Conservation (phyloP, 345 rosid species). For the Cochlearia excelsa region DNA sequence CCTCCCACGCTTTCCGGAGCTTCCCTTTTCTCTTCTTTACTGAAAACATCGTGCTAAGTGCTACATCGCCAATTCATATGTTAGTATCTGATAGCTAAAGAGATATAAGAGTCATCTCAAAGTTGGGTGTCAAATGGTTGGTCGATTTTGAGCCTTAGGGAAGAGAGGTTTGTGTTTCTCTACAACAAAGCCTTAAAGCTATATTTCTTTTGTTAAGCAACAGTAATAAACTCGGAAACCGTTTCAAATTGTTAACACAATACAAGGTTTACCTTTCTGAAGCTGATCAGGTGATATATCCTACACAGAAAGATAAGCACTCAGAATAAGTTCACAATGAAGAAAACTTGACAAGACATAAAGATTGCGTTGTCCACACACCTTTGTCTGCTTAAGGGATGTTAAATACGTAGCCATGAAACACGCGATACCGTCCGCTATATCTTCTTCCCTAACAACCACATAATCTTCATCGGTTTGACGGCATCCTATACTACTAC, state of each 20-base stretch:
- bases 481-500: constrained; percentile 13
- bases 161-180: too few relatives aligned
- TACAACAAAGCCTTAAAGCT: neutral
- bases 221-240: neutral
- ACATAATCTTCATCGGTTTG: constrained; percentile 67
- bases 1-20: constrained; percentile 91
- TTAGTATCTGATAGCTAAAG: neutral
- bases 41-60: constrained; percentile 77
- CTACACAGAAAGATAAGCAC: constrained; percentile 40
- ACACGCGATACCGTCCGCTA: constrained; percentile 79
- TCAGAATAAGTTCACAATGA: neutral
- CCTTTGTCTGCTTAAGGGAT: constrained; percentile 82
- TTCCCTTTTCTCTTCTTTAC: constrained; percentile 72
- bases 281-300: constrained; percentile 78
- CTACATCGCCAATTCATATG: constrained; percentile 34
- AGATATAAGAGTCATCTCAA: neutral
- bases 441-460: constrained; percentile 81
- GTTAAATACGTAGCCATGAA: constrained; percentile 78
- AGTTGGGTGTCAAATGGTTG: neutral
- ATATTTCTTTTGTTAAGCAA: neutral
- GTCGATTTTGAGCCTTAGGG: neutral
- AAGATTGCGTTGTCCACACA: neutral
- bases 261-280: constrained; percentile 53
- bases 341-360: neutral
- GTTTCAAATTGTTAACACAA: neutral